phyloP scores from a whole-genome alignment of 2,329 filamentous ascomycete species.

The Rachicladosporium sp. region DNA sequence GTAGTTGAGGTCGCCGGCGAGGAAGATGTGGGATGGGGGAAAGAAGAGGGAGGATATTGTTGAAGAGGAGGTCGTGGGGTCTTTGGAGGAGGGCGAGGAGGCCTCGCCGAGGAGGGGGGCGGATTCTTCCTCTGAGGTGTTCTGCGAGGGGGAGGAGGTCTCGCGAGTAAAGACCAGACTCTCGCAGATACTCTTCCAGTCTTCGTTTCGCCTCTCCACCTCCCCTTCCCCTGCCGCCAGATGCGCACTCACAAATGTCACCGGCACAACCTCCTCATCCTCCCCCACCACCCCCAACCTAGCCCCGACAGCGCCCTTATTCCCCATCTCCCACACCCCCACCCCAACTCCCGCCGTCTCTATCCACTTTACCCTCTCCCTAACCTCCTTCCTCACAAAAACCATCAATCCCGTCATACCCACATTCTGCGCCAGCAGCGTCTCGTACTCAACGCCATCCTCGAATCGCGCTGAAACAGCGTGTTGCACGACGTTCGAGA shows the following conservation, averaged over 20 bases:
- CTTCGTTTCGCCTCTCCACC: slow-evolving; percentile 61
- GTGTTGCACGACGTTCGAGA: slow-evolving; percentile 48
- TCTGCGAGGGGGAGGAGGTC: slow-evolving; percentile 4
- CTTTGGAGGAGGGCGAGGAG: slow-evolving; percentile 1
- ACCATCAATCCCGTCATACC: slow-evolving; percentile 87
- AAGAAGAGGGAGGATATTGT: slow-evolving; percentile 49
- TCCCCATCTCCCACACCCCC: slow-evolving; percentile 78
- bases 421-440: slow-evolving; percentile 59
- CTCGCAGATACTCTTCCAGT: slow-evolving; percentile 77
- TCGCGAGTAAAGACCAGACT: slow-evolving; percentile 56
- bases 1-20: slow-evolving; percentile 92
- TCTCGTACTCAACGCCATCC: slow-evolving; percentile 50
- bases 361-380: slow-evolving; percentile 49
- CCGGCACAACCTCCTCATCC: slow-evolving; percentile 37
- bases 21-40: slow-evolving; percentile 64
- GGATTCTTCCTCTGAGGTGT: slow-evolving; percentile 1
- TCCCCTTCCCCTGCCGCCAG: slow-evolving; percentile 79
- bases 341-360: slow-evolving; percentile 74
- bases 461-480: slow-evolving; percentile 42
- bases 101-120: slow-evolving; percentile 21
- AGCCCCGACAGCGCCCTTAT: slow-evolving; percentile 83
- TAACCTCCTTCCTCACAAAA: slow-evolving; percentile 54
- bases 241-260: slow-evolving; percentile 83
- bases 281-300: slow-evolving; percentile 50
- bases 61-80: neutral